Evolutionary conservation across 768 basidiomycete genomes (phyloP), one percentile per base, ranked within the genome.

Genomic region (Panaeolus cyanescens): DNA sequence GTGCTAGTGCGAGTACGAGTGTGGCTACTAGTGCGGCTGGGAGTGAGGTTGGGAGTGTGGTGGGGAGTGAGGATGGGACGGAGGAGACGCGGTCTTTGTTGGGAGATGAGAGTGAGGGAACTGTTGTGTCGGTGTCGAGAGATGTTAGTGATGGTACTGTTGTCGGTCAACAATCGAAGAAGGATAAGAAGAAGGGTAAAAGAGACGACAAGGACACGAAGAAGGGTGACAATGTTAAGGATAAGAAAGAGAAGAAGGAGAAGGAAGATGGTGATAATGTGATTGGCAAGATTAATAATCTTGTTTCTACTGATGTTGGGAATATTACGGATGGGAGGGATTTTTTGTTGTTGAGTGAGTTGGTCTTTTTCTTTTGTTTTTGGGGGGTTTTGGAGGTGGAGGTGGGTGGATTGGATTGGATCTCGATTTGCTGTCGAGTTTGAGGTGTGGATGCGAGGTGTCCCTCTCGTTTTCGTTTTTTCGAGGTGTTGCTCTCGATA

Each of bases 271-370:
- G n/a, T 9, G 75, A 74, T 10, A 87, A 88, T 68, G 72, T 91
- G n/a, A 83, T 87, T 34, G 91, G 92, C 8, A 90, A 85, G 68
- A 87, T 93, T 69, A 93, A 89, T 71, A 93, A 92, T 59, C 74
- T 92, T 5, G 83, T 91, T 36, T 86, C 90, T 6, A 86, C 87
- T 1, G 91, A 93, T 72, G 54, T 80, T 61, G 64, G 61, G 32
- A 75, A 75, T 61, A 79, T 83, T 40, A 67, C 70, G 15, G 71
- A 71, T 22, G 72, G 73, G 12, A 65, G 75, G 32, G 74, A 80
- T 56, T 77, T 81, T 55, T 60, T 79, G 19, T 53, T 68, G 28
- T 31, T 72, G 10, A n/a, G 73, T 74, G 32, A 28, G 68, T 50
- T 39, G 28, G 56, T 39, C 30, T 30, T 7, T 20, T 56, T 59